These are phyloP conservation scores for Fusarium mexicanum DNA, from an alignment of 2,329 filamentous ascomycete species.

Conservation along the genomic window DNA sequence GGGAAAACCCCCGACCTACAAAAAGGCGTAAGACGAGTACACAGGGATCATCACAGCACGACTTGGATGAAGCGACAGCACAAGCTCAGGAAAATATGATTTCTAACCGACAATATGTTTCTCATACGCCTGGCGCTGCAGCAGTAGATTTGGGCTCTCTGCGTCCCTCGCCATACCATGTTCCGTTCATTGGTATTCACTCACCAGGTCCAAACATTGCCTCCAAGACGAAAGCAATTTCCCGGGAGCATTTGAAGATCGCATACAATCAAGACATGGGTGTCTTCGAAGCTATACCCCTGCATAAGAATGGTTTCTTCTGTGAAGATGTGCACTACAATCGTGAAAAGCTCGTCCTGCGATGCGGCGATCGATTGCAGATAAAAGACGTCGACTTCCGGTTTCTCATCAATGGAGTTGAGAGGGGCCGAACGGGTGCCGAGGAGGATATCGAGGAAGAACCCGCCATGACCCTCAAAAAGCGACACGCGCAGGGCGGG, in stretches of 20 bases:
- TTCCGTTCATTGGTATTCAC: constrained; percentile 77
- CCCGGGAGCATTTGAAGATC: constrained; percentile 77
- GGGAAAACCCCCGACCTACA: constrained; percentile 56
- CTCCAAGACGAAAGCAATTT: constrained; percentile 75
- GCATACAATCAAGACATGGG: constrained; percentile 71
- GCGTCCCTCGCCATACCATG: constrained; percentile 68
- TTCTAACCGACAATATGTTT: constrained; percentile 68
- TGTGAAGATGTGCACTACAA: constrained; percentile 69
- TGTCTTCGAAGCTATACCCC: constrained; percentile 70
- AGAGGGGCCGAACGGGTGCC: constrained; percentile 65
- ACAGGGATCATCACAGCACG: constrained; percentile 54
- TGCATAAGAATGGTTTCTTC: constrained; percentile 75
- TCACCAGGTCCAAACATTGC: constrained; percentile 71
- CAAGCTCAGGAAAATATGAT: constrained; percentile 57
- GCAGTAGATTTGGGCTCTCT: constrained; percentile 68
- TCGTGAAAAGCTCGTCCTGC: constrained; percentile 65
- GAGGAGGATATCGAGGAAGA: constrained; percentile 65
- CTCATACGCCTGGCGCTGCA: constrained; percentile 67
- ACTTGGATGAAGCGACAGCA: constrained; percentile 52
- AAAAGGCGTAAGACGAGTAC: constrained; percentile 60
- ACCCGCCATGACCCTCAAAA: constrained; percentile 52
- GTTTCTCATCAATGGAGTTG: constrained; percentile 75
- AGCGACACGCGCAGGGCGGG: constrained; percentile 63
- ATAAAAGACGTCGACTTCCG: constrained; percentile 75
- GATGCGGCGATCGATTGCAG: constrained; percentile 73